Conservation (phyloP, 192 early-diverging fungal species). For the Coemansia sp. region DNA sequence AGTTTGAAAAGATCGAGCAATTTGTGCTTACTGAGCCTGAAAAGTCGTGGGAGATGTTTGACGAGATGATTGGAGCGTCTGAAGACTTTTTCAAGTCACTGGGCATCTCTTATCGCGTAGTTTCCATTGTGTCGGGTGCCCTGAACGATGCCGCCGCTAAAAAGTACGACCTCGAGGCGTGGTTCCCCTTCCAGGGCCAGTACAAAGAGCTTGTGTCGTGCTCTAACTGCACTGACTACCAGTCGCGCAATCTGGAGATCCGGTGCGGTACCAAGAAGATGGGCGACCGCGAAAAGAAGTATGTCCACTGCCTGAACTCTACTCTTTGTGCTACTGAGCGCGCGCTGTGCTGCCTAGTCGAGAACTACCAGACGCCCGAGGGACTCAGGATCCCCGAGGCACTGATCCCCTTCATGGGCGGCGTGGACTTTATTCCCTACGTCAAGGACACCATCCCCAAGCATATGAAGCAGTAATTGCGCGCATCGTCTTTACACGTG, state of each 20-base stretch:
- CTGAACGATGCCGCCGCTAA: conserved; percentile 99
- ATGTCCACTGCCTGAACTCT: conserved; percentile 96
- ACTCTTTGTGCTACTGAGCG: conserved; percentile 96
- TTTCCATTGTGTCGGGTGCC: conserved; percentile 95
- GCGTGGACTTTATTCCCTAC: conserved; percentile 87
- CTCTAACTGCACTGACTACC: conserved; percentile 99
- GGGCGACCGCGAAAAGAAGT: conserved; percentile 91
- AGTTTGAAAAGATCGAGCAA: conserved; percentile 99
- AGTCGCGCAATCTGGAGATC: conserved; percentile 92
- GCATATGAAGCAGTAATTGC: too few species aligned
- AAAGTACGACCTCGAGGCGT: conserved; percentile 99
- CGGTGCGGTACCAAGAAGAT: conserved; percentile 96
- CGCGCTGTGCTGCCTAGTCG: conserved; percentile 90
- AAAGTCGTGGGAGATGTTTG: conserved; percentile 98
- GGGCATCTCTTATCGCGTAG: conserved; percentile 91
- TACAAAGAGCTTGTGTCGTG: conserved; percentile 99
- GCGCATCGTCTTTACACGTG: background rate
- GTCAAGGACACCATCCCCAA: conserved; percentile 23
- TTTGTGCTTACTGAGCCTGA: conserved; percentile 95
- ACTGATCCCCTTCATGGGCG: conserved; percentile 92
- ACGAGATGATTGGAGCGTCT: conserved; percentile 87
- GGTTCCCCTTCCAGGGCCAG: conserved; percentile 98
- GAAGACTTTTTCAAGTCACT: conserved; percentile 97
- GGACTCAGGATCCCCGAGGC: conserved; percentile 86
- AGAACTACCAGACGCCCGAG: conserved; percentile 92